A percentile compares a stretch with the other conserved stretches of the same genome.
phyloP scores from a whole-genome alignment of 345 rosid genomes.

The Lepidium sativum region DNA sequence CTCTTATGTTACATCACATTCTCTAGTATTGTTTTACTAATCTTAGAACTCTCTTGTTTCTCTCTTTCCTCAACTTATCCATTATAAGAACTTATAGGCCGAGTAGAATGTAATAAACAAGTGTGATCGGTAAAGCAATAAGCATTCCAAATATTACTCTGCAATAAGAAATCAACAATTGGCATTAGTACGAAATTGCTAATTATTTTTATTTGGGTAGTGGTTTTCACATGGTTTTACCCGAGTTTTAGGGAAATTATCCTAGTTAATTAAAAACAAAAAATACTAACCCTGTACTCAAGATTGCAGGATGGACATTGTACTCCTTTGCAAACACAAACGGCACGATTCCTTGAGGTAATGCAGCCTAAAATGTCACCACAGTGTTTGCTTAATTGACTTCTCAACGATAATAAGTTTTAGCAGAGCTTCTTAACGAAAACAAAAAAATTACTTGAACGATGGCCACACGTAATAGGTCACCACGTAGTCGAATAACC shows the following conservation, averaged over 20 bases:
- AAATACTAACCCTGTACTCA: constrained; percentile 63
- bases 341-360: constrained; percentile 85
- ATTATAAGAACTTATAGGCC: constrained; percentile 35
- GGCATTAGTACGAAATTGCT: background rate
- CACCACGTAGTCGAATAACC: constrained; percentile 64
- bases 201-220: too few species aligned
- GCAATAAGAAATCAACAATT: constrained; percentile 1
- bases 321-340: constrained; percentile 83
- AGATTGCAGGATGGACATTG: constrained; percentile 71
- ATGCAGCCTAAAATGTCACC: constrained; percentile 45
- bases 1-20: constrained; percentile 8
- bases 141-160: constrained; percentile 84
- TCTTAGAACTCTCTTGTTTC: background rate
- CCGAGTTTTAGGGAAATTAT: too few species aligned
- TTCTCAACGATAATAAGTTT: background rate
- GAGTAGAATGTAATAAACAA: constrained; percentile 63
- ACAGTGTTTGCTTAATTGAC: background rate
- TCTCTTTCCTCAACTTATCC: background rate
- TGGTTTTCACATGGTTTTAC: too few species aligned
- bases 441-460: constrained; percentile 48
- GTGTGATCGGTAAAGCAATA: constrained; percentile 61
- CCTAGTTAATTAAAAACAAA: too few species aligned
- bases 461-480: constrained; percentile 70
- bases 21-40: constrained; percentile 9
- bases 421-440: background rate